A percentile compares a stretch with the other conserved stretches of the same genome.
These are phyloP conservation scores for Brassica cretica DNA, from an alignment of 345 rosid species.

Conservation along the genomic window DNA sequence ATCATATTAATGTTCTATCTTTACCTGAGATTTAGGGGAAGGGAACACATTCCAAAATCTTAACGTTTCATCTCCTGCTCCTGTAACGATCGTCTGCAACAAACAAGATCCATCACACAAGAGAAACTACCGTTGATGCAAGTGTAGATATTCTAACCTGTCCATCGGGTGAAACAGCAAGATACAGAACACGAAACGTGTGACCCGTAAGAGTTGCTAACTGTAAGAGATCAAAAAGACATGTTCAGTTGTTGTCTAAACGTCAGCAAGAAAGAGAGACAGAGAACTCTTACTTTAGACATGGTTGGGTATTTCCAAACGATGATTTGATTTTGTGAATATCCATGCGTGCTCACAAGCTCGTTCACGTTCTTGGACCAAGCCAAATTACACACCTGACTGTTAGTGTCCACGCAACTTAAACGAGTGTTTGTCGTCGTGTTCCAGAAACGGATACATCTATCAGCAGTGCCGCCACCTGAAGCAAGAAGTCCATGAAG, in stretches of 20 bases:
- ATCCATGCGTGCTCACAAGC: slow-evolving; percentile 98
- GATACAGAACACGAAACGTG: slow-evolving; percentile 89
- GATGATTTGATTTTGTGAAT: slow-evolving; percentile 94
- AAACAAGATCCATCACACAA: slow-evolving; percentile 7
- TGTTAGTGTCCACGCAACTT: slow-evolving; percentile 93
- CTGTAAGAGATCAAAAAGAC: slow-evolving; percentile 46
- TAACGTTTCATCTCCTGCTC: slow-evolving; percentile 98
- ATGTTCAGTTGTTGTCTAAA: background rate
- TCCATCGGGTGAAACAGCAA: slow-evolving; percentile 98
- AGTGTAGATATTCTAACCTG: slow-evolving; percentile 54
- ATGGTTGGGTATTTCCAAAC: slow-evolving; percentile 98
- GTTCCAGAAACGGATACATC: slow-evolving; percentile 98
- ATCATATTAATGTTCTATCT: background rate
- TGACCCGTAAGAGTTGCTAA: slow-evolving; percentile 98
- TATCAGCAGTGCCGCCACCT: slow-evolving; percentile 98
- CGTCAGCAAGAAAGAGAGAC: background rate
- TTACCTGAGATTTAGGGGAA: slow-evolving; percentile 91
- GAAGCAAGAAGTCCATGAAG: slow-evolving; percentile 97
- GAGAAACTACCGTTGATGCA: slow-evolving; percentile 7
- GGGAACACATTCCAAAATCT: slow-evolving; percentile 99
- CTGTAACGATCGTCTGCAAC: slow-evolving; percentile 90
- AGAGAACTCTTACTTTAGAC: slow-evolving; percentile 69
- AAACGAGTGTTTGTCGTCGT: slow-evolving; percentile 88
- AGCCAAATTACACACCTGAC: slow-evolving; percentile 97
- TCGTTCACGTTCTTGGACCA: slow-evolving; percentile 99